Evolutionary conservation across 768 basidiomycete species (phyloP).

Genomic region (Tricholoma furcatifolium): DNA sequence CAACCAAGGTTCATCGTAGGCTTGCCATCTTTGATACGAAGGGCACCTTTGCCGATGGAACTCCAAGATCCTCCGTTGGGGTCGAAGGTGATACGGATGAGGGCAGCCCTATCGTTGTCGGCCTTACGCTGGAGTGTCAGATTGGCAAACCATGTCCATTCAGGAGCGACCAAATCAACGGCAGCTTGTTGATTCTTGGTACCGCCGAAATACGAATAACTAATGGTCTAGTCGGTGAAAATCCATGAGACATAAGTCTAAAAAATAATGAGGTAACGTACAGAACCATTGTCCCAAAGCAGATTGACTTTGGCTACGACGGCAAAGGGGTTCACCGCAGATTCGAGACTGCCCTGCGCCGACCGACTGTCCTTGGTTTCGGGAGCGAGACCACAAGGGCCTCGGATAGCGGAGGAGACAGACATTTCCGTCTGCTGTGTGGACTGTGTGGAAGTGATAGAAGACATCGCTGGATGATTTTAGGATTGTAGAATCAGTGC

Average conservation of each 20-base stretch:
- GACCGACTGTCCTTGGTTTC: neutral
- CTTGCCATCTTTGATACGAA: neutral
- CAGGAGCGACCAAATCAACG: conserved; percentile 8
- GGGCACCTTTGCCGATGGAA: conserved; percentile 14
- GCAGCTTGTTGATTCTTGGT: conserved; percentile 15
- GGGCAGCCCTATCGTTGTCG: neutral
- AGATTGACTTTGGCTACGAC: neutral
- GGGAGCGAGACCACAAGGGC: conserved; percentile 1
- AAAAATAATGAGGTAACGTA: neutral
- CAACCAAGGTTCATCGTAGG: conserved; percentile 21
- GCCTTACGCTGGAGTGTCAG: conserved; percentile 3
- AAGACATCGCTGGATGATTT: too few relatives aligned
- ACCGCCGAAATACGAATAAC: conserved; percentile 14
- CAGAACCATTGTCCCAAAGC: conserved; percentile 4
- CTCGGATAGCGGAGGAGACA: neutral
- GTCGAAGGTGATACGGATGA: conserved; percentile 16
- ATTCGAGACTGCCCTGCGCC: neutral
- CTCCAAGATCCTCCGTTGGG: conserved; percentile 15
- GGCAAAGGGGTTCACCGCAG: neutral
- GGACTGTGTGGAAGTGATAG: too few relatives aligned
- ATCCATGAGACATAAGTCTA: too few relatives aligned
- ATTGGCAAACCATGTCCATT: conserved; percentile 19
- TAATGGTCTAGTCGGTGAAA: neutral
- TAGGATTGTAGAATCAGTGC: too few relatives aligned
- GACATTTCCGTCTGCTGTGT: too few relatives aligned